Evolutionary conservation across 2,329 filamentous ascomycete species (phyloP).

Genomic region (Hymenoscyphus occultus): DNA sequence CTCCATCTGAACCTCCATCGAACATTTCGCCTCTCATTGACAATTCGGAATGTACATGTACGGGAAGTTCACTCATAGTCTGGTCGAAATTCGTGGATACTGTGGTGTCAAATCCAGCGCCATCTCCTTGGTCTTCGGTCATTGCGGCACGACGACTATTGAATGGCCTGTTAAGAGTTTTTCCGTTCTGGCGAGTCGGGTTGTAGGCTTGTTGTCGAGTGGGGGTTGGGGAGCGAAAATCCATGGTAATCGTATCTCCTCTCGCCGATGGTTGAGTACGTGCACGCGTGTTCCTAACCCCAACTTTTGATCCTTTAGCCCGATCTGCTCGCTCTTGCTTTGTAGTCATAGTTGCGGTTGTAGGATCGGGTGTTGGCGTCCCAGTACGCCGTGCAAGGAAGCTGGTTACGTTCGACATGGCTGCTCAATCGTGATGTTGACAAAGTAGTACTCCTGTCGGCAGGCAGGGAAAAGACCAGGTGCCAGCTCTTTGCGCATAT

Average conservation of each 20-base stretch:
- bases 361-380: not conserved
- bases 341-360: not conserved
- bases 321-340: not conserved
- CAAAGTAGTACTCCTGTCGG: not conserved
- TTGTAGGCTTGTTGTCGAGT: not conserved
- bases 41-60: not conserved
- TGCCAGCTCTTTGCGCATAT: not conserved
- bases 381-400: not conserved
- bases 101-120: constrained; percentile 3
- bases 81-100: constrained; percentile 5
- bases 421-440: not conserved
- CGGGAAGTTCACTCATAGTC: not conserved
- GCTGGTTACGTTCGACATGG: not conserved
- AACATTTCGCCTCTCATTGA: not conserved
- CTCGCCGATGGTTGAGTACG: not conserved
- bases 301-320: not conserved
- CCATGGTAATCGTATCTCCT: not conserved
- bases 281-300: not conserved
- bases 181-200: not conserved
- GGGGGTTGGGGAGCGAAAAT: not conserved
- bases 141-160: not conserved
- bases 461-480: not conserved
- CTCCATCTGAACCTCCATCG: not conserved
- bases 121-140: not conserved
- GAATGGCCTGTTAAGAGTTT: not conserved